These are phyloP conservation scores for Crinitomyces ghanaensis DNA, from an alignment of 805 yeast genomes.

Conservation along the genomic window DNA sequence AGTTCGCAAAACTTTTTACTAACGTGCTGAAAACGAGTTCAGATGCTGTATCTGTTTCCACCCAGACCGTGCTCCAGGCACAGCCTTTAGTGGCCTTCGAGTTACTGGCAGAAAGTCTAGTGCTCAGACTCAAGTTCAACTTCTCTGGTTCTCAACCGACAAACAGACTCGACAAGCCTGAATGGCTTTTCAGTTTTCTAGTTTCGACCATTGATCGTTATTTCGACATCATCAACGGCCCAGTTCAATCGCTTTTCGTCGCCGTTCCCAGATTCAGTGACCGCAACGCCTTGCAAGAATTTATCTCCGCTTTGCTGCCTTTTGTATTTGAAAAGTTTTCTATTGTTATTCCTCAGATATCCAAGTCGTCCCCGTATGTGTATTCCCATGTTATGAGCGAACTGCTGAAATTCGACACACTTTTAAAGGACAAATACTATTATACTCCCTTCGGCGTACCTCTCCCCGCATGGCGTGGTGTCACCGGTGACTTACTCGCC, in stretches of 20 bases:
- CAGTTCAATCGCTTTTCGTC: conserved; percentile 1
- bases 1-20: not conserved
- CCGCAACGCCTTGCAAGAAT: conserved; percentile 28
- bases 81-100: conserved; percentile 27
- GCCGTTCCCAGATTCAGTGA: conserved; percentile 8
- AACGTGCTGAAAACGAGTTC: not conserved
- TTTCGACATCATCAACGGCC: conserved; percentile 16
- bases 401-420: conserved; percentile 45
- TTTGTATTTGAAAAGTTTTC: conserved; percentile 37
- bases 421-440: conserved; percentile 33
- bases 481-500: conserved; percentile 24
- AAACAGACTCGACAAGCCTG: conserved; percentile 56
- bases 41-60: not conserved
- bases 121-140: conserved; percentile 45
- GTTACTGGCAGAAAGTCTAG: conserved; percentile 35
- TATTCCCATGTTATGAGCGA: conserved; percentile 51
- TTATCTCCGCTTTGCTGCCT: conserved; percentile 36
- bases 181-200: conserved; percentile 50
- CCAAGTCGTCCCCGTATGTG: conserved; percentile 31
- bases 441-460: conserved; percentile 31
- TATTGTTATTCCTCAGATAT: conserved; percentile 16
- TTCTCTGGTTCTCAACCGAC: conserved; percentile 49
- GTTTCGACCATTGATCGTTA: conserved; percentile 24
- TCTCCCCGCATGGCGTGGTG: conserved; percentile 39
- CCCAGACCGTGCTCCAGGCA: not conserved